These are phyloP conservation scores for Endoconidiophora laricicola DNA, from an alignment of 2,329 filamentous ascomycete species.

Conservation along the genomic window DNA sequence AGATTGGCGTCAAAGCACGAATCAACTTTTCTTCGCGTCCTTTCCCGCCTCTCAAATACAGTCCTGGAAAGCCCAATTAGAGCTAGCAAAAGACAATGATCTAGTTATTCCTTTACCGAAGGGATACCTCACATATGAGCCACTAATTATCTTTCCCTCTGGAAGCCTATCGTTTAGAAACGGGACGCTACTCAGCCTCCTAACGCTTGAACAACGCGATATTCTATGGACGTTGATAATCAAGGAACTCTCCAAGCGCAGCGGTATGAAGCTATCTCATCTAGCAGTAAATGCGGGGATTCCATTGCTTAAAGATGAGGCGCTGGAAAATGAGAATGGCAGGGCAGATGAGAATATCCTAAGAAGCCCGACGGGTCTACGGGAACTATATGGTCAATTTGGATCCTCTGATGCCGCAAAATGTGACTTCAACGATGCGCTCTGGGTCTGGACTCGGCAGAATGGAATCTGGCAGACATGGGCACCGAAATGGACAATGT, in stretches of 20 bases:
- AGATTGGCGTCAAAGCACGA: slow-evolving; percentile 7
- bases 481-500: slow-evolving; percentile 88
- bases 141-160: slow-evolving; percentile 42
- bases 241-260: slow-evolving; percentile 26
- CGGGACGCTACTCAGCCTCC: slow-evolving; percentile 26
- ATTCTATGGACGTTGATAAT: slow-evolving; percentile 35
- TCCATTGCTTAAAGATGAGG: slow-evolving; percentile 23
- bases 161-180: slow-evolving; percentile 33
- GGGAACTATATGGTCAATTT: slow-evolving; percentile 59
- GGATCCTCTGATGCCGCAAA: slow-evolving; percentile 29
- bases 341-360: slow-evolving; percentile 45
- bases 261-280: slow-evolving; percentile 31
- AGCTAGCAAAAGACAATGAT: not conserved
- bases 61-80: not conserved
- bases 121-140: slow-evolving; percentile 43
- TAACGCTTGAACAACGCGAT: slow-evolving; percentile 16
- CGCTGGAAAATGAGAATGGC: not conserved
- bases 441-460: slow-evolving; percentile 68
- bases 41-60: slow-evolving; percentile 1
- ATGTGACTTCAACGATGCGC: slow-evolving; percentile 44
- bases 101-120: slow-evolving; percentile 6
- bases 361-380: slow-evolving; percentile 53
- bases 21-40: not conserved
- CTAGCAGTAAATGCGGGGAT: slow-evolving; percentile 47
- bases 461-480: slow-evolving; percentile 70